Conservation (phyloP, 441 rosid species). For the Brassica balearica region DNA sequence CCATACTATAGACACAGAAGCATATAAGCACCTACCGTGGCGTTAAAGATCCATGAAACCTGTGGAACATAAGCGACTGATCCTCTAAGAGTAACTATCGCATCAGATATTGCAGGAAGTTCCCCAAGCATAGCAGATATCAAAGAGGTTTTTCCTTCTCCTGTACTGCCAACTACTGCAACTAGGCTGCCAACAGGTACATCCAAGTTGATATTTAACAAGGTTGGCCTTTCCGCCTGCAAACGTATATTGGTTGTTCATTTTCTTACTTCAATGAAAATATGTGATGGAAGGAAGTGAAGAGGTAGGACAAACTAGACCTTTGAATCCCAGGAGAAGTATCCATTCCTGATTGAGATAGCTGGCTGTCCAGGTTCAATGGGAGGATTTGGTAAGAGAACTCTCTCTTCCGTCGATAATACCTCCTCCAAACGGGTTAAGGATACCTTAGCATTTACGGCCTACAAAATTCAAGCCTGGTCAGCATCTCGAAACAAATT, state of each 20-base stretch:
- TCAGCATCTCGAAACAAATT: slow-evolving; percentile 26
- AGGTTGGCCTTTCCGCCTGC: slow-evolving; percentile 82
- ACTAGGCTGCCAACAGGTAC: slow-evolving; percentile 90
- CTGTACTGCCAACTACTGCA: slow-evolving; percentile 94
- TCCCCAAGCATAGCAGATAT: slow-evolving; percentile 97
- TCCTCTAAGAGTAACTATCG: slow-evolving; percentile 77
- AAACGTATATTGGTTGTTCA: slow-evolving; percentile 20
- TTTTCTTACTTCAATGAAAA: slow-evolving; percentile 3
- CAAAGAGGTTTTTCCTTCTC: slow-evolving; percentile 98
- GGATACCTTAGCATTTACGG: slow-evolving; percentile 94
- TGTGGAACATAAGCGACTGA: slow-evolving; percentile 95
- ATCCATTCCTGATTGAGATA: slow-evolving; percentile 83
- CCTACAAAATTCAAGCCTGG: slow-evolving; percentile 51
- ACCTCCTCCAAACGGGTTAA: slow-evolving; percentile 95
- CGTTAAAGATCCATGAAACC: slow-evolving; percentile 99
- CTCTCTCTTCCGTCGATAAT: slow-evolving; percentile 87
- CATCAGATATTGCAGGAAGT: slow-evolving; percentile 71
- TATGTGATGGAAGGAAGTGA: slow-evolving; percentile 15
- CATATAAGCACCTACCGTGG: slow-evolving; percentile 68
- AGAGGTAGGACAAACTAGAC: slow-evolving; percentile 47
- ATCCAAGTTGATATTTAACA: slow-evolving; percentile 84
- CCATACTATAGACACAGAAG: slow-evolving; percentile 32
- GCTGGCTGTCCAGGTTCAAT: slow-evolving; percentile 79
- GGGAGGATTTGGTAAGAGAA: slow-evolving; percentile 93
- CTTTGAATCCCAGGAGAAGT: slow-evolving; percentile 98